phyloP scores from a whole-genome alignment of 495 filamentous ascomycete species.

The Echria macrotheca region DNA sequence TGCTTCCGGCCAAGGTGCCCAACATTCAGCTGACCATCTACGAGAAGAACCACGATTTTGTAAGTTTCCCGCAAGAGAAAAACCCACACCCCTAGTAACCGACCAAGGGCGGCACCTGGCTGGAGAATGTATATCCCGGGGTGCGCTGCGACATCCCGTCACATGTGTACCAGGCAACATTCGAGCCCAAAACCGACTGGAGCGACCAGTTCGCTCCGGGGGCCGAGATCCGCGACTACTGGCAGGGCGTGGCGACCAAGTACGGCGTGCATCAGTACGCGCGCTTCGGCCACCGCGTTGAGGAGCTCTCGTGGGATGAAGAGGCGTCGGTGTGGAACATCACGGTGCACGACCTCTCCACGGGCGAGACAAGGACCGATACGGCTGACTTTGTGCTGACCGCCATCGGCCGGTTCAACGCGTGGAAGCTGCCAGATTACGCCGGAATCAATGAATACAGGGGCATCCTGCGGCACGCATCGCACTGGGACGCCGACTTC shows the following conservation, averaged over 20 bases:
- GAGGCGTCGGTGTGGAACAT: constrained; percentile 48
- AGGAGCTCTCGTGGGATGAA: constrained; percentile 50
- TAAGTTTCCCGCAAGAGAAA: too few species aligned
- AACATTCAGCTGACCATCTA: constrained; percentile 58
- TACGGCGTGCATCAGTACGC: constrained; percentile 56
- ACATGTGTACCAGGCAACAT: constrained; percentile 64
- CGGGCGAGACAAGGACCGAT: constrained; percentile 30
- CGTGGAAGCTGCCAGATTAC: constrained; percentile 52
- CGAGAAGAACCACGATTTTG: constrained; percentile 66
- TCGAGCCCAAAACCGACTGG: constrained; percentile 63
- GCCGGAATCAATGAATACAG: constrained; percentile 51
- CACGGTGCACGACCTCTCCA: constrained; percentile 25
- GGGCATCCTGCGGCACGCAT: constrained; percentile 48
- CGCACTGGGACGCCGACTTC: constrained; percentile 47
- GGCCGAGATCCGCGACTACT: constrained; percentile 60
- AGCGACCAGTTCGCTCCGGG: constrained; percentile 59
- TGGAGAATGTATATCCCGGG: constrained; percentile 57
- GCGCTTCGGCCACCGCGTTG: constrained; percentile 45
- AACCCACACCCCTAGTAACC: background rate
- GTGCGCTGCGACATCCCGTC: constrained; percentile 67
- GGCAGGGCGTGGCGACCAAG: constrained; percentile 54
- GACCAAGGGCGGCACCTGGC: constrained; percentile 23
- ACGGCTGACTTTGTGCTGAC: constrained; percentile 48
- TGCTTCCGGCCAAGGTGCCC: constrained; percentile 51
- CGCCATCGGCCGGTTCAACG: constrained; percentile 51